Percentiles rank a stretch among this genome's conserved stretches.
phyloP scores from a whole-genome alignment of 1,284 basidiomycete species.

The Wolfiporia cocos region DNA sequence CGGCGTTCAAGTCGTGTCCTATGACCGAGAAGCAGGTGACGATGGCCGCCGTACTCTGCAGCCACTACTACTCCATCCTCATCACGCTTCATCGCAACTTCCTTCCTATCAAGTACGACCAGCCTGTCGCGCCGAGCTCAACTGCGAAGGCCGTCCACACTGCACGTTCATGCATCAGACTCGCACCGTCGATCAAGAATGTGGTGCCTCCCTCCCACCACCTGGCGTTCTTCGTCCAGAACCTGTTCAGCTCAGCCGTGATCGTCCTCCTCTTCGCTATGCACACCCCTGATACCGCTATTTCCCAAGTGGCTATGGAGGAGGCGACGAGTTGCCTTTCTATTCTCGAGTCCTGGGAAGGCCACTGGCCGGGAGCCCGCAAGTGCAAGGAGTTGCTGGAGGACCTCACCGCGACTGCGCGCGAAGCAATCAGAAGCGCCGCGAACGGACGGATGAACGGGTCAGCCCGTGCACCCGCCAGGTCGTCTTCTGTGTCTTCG shows the following conservation, averaged over 20 bases:
- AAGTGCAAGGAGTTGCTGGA: slow-evolving; percentile 78
- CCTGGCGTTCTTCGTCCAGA: slow-evolving; percentile 87
- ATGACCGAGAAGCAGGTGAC: slow-evolving; percentile 73
- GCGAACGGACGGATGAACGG: slow-evolving; percentile 13
- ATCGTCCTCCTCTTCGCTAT: slow-evolving; percentile 85
- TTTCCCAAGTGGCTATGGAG: slow-evolving; percentile 69
- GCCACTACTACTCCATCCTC: slow-evolving; percentile 84
- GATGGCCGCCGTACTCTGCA: slow-evolving; percentile 84
- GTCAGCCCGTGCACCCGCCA: slow-evolving; percentile 13
- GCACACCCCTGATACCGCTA: slow-evolving; percentile 67
- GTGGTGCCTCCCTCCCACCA: slow-evolving; percentile 85
- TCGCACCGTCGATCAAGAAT: slow-evolving; percentile 81
- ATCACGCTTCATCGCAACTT: slow-evolving; percentile 89
- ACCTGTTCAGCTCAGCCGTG: slow-evolving; percentile 85
- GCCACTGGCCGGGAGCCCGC: slow-evolving; percentile 81
- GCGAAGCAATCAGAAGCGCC: slow-evolving; percentile 48
- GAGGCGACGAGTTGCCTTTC: slow-evolving; percentile 72
- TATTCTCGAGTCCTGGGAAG: slow-evolving; percentile 78
- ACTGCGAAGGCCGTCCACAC: slow-evolving; percentile 74
- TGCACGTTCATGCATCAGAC: slow-evolving; percentile 75
- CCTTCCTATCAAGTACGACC: slow-evolving; percentile 67
- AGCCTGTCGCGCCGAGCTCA: slow-evolving; percentile 58
- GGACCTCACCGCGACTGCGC: slow-evolving; percentile 63
- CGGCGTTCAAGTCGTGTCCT: slow-evolving; percentile 65
- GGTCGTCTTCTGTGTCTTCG: slow-evolving; percentile 15